Percentiles rank a stretch among this genome's conserved stretches.
phyloP scores from a whole-genome alignment of 1,284 basidiomycete species.

The Leccinum ponderosum region DNA sequence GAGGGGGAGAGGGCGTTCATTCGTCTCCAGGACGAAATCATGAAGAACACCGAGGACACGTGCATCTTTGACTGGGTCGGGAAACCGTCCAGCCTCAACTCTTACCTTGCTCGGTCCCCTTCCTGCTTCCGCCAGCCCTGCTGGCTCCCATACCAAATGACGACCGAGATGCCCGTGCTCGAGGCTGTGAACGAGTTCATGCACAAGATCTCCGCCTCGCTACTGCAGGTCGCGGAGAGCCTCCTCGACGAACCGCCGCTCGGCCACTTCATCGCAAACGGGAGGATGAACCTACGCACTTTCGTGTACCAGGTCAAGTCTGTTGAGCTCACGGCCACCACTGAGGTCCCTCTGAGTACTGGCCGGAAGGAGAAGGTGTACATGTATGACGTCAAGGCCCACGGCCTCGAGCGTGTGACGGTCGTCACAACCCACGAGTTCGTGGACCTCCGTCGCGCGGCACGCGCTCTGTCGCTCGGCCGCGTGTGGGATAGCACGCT shows the following conservation, averaged over 20 bases:
- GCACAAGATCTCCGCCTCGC: conserved; percentile 13
- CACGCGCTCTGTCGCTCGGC: conserved; percentile 15
- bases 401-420: conserved; percentile 16
- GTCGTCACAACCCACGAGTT: conserved; percentile 17
- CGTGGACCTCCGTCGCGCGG: background rate
- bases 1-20: conserved; percentile 24
- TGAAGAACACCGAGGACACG: conserved; percentile 29
- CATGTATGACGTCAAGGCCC: conserved; percentile 21
- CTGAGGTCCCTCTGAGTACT: background rate
- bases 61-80: conserved; percentile 31
- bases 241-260: conserved; percentile 26
- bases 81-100: conserved; percentile 25
- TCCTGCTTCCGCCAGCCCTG: conserved; percentile 19
- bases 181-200: conserved; percentile 13
- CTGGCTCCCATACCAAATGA: conserved; percentile 10
- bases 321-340: conserved; percentile 5
- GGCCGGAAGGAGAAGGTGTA: conserved; percentile 10
- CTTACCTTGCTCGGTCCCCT: conserved; percentile 26
- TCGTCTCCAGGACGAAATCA: conserved; percentile 33
- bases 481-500: conserved; percentile 27
- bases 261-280: conserved; percentile 31
- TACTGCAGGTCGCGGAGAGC: conserved; percentile 15
- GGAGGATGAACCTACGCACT: conserved; percentile 27
- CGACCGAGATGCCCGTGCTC: conserved; percentile 4
- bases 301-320: conserved; percentile 28